Conservation (phyloP, 1,139 yeast species). For the Schwanniomyces etchellsii region DNA sequence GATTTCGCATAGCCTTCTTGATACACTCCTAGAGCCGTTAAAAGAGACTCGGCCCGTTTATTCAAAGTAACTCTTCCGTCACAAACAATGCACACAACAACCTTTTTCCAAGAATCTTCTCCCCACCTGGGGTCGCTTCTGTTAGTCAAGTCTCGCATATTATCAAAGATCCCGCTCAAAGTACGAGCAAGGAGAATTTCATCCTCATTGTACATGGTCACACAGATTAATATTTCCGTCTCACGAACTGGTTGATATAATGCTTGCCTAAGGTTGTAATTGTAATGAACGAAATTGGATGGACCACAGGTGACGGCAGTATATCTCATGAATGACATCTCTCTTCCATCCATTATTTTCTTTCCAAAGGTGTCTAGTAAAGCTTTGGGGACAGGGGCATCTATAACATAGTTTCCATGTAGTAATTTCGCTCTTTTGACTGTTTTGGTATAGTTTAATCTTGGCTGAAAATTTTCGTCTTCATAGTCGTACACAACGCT, state of each 20-base stretch:
- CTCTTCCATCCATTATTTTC: conserved; percentile 48
- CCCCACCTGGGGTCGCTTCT: conserved; percentile 70
- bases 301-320: conserved; percentile 84
- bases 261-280: conserved; percentile 63
- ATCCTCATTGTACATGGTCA: conserved; percentile 80
- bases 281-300: conserved; percentile 47
- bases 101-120: conserved; percentile 72
- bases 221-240: conserved; percentile 69
- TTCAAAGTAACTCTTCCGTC: conserved; percentile 73
- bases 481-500: conserved; percentile 13
- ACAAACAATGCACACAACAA: conserved; percentile 68
- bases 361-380: conserved; percentile 50
- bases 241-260: conserved; percentile 61
- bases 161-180: conserved; percentile 70
- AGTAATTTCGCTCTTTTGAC: conserved; percentile 51
- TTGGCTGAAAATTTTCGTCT: conserved; percentile 38
- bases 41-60: conserved; percentile 56
- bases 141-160: conserved; percentile 57
- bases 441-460: conserved; percentile 41
- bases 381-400: conserved; percentile 68
- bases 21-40: conserved; percentile 70
- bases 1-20: conserved; percentile 83
- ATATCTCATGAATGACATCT: conserved; percentile 72
- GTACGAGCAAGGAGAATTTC: conserved; percentile 69
- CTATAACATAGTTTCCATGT: conserved; percentile 70